Base-by-base conservation (phyloP, 371 early-diverging fungal species). In the Rozella allomycis region DNA sequence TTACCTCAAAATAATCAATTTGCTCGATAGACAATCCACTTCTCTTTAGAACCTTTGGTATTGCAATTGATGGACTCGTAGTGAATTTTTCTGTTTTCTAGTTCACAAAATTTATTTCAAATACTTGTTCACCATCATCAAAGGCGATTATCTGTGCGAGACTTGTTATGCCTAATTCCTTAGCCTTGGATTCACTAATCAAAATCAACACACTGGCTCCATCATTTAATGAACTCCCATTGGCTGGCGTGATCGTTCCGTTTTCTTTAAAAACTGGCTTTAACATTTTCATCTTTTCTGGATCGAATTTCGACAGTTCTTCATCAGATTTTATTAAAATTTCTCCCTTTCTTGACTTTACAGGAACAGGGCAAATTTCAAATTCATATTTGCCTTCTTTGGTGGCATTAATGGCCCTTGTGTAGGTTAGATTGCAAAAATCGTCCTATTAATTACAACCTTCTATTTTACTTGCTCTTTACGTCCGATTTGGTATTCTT, bases 181-280 rank as follows among this genome's bases (percentile, higher is more conserved):
- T 66, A 34, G 80, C 74, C 43, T 74, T 74, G 26, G 52, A 54
- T 32, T 70, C 74, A 21, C 78, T 77, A 19, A 74, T 72, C 36
- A 93, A 55, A 18, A 91, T 58, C 11, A 96, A 42, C 20, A 86
- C 87, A 35, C 83, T 72, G 25, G 87, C 94, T 39, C 94, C 97
- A 52, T 96, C 97, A 23, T 69, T 75, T 21, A 96, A 62, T 18
- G 85, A 74, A 14, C 80, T 79, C 3, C 91, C 70, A 60, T 93
- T 96, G 41, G 86, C 85, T 6, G 97, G 87, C 25, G 97, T 91
- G 35, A 91, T 86, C 10, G 88, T 76, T 11, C 79, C 75, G 35
- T 83, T 82, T 14, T 74, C 69, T 39, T 69, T 67, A 67, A 96
- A 96, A 14, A 82, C 84, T 17, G 88, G 81, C 41, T 77, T 77